Base-by-base conservation (phyloP, 371 early-diverging fungal genomes). In the Dipsacomyces acuminosporus region DNA sequence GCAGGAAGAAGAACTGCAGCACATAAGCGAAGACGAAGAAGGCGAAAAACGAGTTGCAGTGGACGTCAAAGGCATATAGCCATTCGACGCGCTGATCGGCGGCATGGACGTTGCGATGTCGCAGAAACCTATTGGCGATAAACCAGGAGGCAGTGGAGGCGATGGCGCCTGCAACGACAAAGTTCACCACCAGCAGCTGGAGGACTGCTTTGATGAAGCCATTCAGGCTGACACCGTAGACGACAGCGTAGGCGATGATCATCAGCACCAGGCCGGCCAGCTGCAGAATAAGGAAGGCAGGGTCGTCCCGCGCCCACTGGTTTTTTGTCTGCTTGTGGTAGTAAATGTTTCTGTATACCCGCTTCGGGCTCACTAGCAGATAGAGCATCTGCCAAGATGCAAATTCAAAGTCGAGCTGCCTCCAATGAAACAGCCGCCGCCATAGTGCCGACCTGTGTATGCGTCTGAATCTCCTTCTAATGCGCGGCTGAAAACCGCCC, bases 281-380 rank as follows among this genome's bases (percentile, higher is more conserved):
- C 42, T 62, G 71, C 33, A 74, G 36, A 4, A 91, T 82, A 38
- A 91, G 64, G 61, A 92, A 93, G 14, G 94, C 94, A 8, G 94
- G 94, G 75, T 94, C 94, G 59, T 94, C 94, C 56, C 94, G 65
- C 23, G 94, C 89, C 94, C 94, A 94, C 54, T 90, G 91, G 72
- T 93, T 94, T 64, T 94, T 94, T 23, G 94, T 93, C 75, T 94
- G 94, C 76, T 90, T 92, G 76, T 93, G 90, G 67, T 91, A 90
- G 72, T 90, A 90, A 38, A 93, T 89, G 61, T 87, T 93, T 44
- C 88, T 77, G 71, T 90, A 90, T 83, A 94, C 93, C 83, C 90
- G 74, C 64, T 81, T 78, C 25, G 94, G 93, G 2, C 90, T 79
- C 51, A 91, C 86, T 20, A 88, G 72, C 30, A 94, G 75, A 64